Percentiles rank a stretch among this genome's conserved stretches.
phyloP scores from a whole-genome alignment of 345 rosid genomes.

The Linum trigynum region DNA sequence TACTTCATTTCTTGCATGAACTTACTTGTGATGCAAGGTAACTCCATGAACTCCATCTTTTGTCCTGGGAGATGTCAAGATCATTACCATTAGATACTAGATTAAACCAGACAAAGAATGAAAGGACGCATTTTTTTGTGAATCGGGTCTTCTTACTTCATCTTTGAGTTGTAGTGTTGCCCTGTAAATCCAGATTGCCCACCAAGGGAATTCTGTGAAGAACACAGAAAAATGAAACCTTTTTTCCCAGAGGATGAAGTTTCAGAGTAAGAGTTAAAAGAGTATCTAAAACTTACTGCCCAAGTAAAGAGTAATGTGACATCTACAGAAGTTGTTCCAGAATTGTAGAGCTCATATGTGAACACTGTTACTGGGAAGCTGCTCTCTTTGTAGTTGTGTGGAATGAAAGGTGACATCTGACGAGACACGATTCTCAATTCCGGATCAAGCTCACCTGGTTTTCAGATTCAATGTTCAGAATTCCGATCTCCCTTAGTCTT shows the following conservation, averaged over 20 bases:
- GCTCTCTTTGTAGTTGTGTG: constrained; percentile 10
- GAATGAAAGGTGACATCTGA: constrained; percentile 9
- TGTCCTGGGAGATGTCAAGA: neutral
- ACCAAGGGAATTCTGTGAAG: constrained; percentile 5
- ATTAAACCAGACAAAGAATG: neutral
- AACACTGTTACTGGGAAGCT: constrained; percentile 8
- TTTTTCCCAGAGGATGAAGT: neutral
- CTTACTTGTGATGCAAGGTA: constrained; percentile 9
- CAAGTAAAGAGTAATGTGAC: constrained; percentile 7
- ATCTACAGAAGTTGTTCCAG: constrained; percentile 5
- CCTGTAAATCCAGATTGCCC: constrained; percentile 9
- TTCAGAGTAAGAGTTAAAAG: too few relatives aligned
- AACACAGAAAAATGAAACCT: neutral
- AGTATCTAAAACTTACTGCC: constrained; percentile 1
- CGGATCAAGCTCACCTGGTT: constrained; percentile 9
- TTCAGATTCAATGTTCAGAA: too few relatives aligned
- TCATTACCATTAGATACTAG: neutral
- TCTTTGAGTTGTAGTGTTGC: constrained; percentile 4
- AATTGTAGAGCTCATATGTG: constrained; percentile 2
- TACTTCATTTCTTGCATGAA: neutral
- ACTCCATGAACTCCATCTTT: constrained; percentile 7
- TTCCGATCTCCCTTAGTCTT: too few relatives aligned
- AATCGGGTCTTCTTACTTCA: neutral
- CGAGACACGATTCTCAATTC: constrained; percentile 2
- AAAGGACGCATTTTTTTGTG: too few relatives aligned